Conservation (phyloP, 108 stramenopile species). For the Fragilaria radians region DNA sequence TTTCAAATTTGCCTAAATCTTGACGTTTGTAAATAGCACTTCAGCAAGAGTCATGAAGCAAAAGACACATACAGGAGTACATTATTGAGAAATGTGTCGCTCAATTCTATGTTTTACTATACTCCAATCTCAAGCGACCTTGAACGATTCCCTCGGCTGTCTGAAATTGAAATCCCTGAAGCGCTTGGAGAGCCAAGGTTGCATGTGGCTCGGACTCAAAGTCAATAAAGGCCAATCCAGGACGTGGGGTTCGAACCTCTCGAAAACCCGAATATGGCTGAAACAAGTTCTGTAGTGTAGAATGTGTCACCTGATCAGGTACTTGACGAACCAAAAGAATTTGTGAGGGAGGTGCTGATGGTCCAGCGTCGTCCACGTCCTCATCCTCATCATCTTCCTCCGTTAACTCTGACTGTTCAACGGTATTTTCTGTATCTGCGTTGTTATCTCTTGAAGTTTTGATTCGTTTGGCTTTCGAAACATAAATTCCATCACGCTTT, state of each 20-base stretch:
- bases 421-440: conserved; percentile 2
- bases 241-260: conserved; percentile 69
- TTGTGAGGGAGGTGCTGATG: too few relatives aligned
- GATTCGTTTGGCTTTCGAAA: conserved; percentile 54
- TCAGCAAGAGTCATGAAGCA: too few relatives aligned
- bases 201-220: conserved; percentile 87
- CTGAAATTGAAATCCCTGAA: conserved; percentile 91
- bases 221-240: conserved; percentile 86
- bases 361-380: neutral
- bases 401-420: conserved; percentile 11
- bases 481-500: conserved; percentile 80
- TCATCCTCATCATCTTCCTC: too few relatives aligned
- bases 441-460: conserved; percentile 17
- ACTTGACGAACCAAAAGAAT: conserved; percentile 49
- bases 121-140: conserved; percentile 67
- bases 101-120: conserved; percentile 69
- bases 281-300: conserved; percentile 24
- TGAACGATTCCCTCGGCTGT: too few relatives aligned
- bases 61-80: too few relatives aligned
- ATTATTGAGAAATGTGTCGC: too few relatives aligned
- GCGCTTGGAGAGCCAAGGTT: conserved; percentile 69
- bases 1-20: too few relatives aligned
- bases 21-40: too few relatives aligned
- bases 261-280: conserved; percentile 86
- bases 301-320: conserved; percentile 90